Percentiles rank a stretch among this genome's conserved stretches.
Evolutionary conservation across 805 yeast species (phyloP).

Genomic region (Tetrapisispora iriomotensis): DNA sequence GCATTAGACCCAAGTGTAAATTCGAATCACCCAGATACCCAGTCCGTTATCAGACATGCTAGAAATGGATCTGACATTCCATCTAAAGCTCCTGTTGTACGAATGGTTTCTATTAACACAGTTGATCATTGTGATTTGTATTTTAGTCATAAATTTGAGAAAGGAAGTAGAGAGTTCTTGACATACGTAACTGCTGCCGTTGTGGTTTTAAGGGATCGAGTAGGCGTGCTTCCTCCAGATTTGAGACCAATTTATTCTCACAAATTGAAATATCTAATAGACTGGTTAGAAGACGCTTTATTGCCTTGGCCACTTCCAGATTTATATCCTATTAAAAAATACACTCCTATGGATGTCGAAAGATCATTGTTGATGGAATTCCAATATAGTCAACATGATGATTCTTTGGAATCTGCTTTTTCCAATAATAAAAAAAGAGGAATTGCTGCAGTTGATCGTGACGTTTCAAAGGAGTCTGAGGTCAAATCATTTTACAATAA

Average conservation of each 20-base stretch:
- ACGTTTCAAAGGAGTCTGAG: constrained; percentile 6
- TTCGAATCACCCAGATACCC: constrained; percentile 28
- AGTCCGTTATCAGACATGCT: constrained; percentile 20
- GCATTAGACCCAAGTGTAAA: constrained; percentile 57
- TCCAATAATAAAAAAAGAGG: constrained; percentile 5
- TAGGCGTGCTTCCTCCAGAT: constrained; percentile 75
- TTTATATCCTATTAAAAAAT: constrained; percentile 51
- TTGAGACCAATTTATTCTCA: constrained; percentile 64
- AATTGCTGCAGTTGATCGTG: constrained; percentile 4
- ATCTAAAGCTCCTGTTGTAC: constrained; percentile 43
- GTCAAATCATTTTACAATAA: constrained; percentile 40
- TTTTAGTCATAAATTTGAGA: constrained; percentile 31
- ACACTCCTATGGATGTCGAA: constrained; percentile 68
- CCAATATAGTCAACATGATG: constrained; percentile 37
- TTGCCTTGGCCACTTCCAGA: constrained; percentile 74
- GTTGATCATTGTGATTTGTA: constrained; percentile 68
- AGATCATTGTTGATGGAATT: constrained; percentile 67
- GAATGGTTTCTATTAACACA: constrained; percentile 69
- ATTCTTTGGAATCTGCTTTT: constrained; percentile 36
- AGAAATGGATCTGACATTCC: constrained; percentile 21
- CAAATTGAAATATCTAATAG: constrained; percentile 48
- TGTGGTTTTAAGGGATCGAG: constrained; percentile 71
- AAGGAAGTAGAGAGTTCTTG: constrained; percentile 36
- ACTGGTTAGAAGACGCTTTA: constrained; percentile 45
- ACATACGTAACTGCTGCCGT: constrained; percentile 70